Conservation (phyloP, 371 early-diverging fungal genomes). For the Amoeboaphelidium protococcarum region DNA sequence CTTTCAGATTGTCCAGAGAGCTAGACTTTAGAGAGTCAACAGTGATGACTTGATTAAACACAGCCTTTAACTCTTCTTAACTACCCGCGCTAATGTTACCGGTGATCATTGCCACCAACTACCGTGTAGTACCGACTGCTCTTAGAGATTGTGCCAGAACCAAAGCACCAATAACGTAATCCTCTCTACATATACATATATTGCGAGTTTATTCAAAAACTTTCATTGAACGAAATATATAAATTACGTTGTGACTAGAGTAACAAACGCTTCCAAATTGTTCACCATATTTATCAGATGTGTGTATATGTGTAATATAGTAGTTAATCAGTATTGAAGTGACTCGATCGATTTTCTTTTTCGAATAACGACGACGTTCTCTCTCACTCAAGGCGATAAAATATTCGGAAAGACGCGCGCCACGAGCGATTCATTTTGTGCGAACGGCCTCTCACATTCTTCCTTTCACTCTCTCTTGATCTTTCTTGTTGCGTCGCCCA, state of each 20-base stretch:
- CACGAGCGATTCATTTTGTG: not conserved
- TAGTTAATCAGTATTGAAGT: not conserved
- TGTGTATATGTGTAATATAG: not conserved
- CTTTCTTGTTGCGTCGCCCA: no score
- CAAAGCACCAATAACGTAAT: constrained; percentile 58
- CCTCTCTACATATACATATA: constrained; percentile 27
- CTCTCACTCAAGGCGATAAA: not conserved
- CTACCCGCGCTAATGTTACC: constrained; percentile 15
- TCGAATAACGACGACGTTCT: not conserved
- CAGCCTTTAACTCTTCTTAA: constrained; percentile 12
- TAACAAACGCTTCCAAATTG: not conserved
- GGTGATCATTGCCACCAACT: constrained; percentile 44
- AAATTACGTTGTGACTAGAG: constrained; percentile 3
- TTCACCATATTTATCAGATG: not conserved
- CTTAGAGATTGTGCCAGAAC: constrained; percentile 49
- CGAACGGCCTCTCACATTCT: not conserved
- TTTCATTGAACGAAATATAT: not conserved
- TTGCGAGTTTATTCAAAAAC: constrained; percentile 9
- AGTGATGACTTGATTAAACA: constrained; percentile 32
- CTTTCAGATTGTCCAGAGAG: constrained; percentile 23
- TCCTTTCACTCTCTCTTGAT: no score
- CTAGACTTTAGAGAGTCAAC: constrained; percentile 25
- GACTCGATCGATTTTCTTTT: not conserved
- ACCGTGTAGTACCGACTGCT: constrained; percentile 24
- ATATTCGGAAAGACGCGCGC: not conserved